phyloP scores from a whole-genome alignment of 176 grass and related monocot genomes.

The Juncus effusus region DNA sequence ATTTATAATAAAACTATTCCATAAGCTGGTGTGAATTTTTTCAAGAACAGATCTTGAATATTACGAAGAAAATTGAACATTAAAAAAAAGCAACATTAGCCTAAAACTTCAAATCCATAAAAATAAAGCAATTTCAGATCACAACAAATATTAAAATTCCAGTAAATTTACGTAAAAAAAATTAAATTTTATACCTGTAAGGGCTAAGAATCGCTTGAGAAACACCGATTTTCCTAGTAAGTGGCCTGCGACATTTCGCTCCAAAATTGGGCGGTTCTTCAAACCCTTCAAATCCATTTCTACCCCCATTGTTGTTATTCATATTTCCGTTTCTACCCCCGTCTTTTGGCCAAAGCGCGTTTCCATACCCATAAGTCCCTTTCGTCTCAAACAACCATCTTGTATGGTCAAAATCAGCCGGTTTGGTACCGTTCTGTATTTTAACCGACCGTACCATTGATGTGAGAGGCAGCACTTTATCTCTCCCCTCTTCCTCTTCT shows the following conservation, averaged over 20 bases:
- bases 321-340: slow-evolving; percentile 8
- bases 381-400: slow-evolving; percentile 98
- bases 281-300: slow-evolving; percentile 53
- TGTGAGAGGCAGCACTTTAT: slow-evolving; percentile 47
- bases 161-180: background rate
- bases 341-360: slow-evolving; percentile 88
- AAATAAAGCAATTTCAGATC: no score
- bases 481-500: slow-evolving; percentile 35
- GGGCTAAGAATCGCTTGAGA: slow-evolving; percentile 85
- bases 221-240: slow-evolving; percentile 74
- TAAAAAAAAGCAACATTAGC: background rate
- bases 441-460: slow-evolving; percentile 83
- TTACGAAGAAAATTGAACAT: background rate
- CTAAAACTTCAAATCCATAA: no score
- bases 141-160: no score
- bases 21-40: background rate
- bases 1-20: background rate
- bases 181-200: slow-evolving; percentile 52
- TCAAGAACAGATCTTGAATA: background rate
- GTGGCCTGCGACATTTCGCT: slow-evolving; percentile 45
- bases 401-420: slow-evolving; percentile 76
- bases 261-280: slow-evolving; percentile 84
- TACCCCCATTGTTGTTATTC: slow-evolving; percentile 1
- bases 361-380: slow-evolving; percentile 93
- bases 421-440: slow-evolving; percentile 40